phyloP scores from a whole-genome alignment of 2,329 filamentous ascomycete species.

The Fusarium sp. region DNA sequence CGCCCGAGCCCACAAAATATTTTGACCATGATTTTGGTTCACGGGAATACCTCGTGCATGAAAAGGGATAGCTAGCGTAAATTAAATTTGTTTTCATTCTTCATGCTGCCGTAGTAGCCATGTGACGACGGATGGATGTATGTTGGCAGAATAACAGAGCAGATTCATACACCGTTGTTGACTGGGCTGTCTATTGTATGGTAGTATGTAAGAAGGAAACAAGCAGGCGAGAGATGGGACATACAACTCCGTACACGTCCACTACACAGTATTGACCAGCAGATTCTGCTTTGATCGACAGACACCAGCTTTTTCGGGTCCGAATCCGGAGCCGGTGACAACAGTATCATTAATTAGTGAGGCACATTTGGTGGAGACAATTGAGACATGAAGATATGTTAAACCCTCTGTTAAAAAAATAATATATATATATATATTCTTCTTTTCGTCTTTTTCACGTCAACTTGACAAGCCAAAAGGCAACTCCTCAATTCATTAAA shows the following conservation, averaged over 20 bases:
- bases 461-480: no score
- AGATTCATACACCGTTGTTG: no score
- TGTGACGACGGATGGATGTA: not conserved
- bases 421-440: no score
- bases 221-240: no score
- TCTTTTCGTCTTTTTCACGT: no score
- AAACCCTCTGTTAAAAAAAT: no score
- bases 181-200: no score
- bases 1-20: not conserved
- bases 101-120: not conserved
- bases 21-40: constrained; percentile 7
- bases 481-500: not conserved
- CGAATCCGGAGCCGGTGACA: constrained; percentile 29
- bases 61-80: not conserved
- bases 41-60: not conserved
- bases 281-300: constrained; percentile 4
- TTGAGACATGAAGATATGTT: no score
- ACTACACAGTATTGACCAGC: not conserved
- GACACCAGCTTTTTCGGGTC: constrained; percentile 15
- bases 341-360: not conserved
- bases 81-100: constrained; percentile 2
- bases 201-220: no score
- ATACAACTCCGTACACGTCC: not conserved
- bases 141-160: no score
- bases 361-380: not conserved